Percentiles rank a stretch among this genome's conserved stretches.
Conservation (phyloP, 805 yeast genomes). For the Cyberlindnera maclurae region DNA sequence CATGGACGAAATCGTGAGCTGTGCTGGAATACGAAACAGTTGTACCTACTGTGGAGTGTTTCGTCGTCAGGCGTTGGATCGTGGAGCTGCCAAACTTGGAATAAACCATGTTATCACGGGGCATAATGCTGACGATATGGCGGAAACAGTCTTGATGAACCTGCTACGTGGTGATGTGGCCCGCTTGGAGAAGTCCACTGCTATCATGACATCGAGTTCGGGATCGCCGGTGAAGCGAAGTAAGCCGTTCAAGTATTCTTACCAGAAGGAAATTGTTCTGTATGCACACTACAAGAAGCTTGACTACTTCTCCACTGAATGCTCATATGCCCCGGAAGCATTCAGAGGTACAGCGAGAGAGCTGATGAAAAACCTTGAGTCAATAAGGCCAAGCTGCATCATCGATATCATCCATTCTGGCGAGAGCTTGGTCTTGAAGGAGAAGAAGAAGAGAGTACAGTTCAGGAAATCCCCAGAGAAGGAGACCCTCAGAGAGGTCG, state of each 20-base stretch:
- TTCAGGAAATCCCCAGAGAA: conserved; percentile 14
- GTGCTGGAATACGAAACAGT: conserved; percentile 88
- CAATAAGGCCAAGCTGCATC: conserved; percentile 86
- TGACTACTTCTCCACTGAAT: conserved; percentile 95
- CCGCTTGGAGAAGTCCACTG: conserved; percentile 79
- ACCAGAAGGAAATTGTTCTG: conserved; percentile 93
- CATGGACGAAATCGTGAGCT: conserved; percentile 95
- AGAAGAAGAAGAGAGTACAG: conserved; percentile 39
- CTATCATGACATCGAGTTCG: conserved; percentile 72
- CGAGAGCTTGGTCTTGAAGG: conserved; percentile 66
- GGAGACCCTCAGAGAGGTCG: conserved; percentile 31
- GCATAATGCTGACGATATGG: conserved; percentile 99
- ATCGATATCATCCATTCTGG: conserved; percentile 94
- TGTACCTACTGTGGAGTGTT: conserved; percentile 98
- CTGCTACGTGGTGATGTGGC: conserved; percentile 93
- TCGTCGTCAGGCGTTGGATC: conserved; percentile 90
- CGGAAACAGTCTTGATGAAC: conserved; percentile 96
- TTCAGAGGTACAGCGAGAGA: conserved; percentile 96
- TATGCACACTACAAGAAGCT: conserved; percentile 94
- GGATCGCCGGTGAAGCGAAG: conserved; percentile 91
- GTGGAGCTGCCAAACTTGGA: conserved; percentile 86
- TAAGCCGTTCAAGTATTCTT: conserved; percentile 92
- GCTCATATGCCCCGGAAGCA: conserved; percentile 98
- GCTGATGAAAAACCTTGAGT: conserved; percentile 81
- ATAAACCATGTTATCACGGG: conserved; percentile 94